These are phyloP conservation scores for Mycena belliarum DNA, from an alignment of 768 basidiomycete species.

Conservation along the genomic window DNA sequence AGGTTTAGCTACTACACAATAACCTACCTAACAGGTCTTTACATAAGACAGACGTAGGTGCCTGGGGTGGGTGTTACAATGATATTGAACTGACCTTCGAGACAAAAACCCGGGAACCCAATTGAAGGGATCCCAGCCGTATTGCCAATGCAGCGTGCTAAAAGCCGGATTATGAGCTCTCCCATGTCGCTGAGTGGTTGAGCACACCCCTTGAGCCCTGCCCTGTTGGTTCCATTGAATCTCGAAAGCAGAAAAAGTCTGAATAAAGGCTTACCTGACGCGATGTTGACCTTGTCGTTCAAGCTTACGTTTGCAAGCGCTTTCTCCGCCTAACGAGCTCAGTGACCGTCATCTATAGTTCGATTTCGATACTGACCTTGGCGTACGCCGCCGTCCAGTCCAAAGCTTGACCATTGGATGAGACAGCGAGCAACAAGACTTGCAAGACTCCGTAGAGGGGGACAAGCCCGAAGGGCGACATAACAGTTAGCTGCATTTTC, in stretches of 20 bases:
- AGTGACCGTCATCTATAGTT: neutral
- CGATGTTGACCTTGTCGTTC: constrained; percentile 13
- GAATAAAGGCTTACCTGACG: neutral
- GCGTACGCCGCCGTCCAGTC: constrained; percentile 37
- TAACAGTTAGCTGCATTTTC: neutral
- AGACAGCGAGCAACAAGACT: neutral
- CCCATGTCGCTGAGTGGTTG: neutral
- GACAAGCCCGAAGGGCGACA: neutral
- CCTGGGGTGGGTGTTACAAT: no score
- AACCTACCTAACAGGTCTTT: no score
- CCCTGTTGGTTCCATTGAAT: neutral
- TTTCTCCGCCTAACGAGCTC: neutral
- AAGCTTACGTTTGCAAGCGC: constrained; percentile 2
- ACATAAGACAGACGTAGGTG: no score
- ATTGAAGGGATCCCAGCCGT: constrained; percentile 28
- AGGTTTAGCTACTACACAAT: no score
- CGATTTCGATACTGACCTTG: constrained; percentile 28
- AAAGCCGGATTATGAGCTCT: no score
- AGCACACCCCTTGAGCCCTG: constrained; percentile 1
- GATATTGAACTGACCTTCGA: constrained; percentile 25
- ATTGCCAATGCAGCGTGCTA: constrained; percentile 31
- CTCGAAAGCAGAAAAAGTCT: neutral
- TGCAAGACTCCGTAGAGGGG: neutral
- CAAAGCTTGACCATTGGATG: constrained; percentile 21
- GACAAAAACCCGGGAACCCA: constrained; percentile 31